A percentile compares a stretch with the other conserved stretches of the same genome.
These are phyloP conservation scores for Pythium phragmitis DNA, from an alignment of 352 stramenopile genomes.

Conservation along the genomic window DNA sequence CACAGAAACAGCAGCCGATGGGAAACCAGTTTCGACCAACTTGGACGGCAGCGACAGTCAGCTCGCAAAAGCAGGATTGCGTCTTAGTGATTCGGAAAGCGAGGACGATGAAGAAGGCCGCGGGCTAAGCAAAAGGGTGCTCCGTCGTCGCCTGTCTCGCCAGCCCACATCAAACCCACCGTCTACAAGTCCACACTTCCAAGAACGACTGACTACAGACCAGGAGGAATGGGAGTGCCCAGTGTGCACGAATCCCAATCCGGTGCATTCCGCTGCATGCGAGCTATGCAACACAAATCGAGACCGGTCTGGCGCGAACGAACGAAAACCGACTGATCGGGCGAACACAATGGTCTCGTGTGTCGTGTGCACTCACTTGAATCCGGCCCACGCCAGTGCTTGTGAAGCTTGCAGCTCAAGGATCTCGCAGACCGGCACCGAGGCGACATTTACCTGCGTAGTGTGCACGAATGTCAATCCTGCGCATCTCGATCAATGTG, in stretches of 20 bases:
- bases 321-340: not conserved
- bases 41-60: constrained; percentile 16
- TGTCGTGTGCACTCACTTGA: constrained; percentile 12
- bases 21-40: not conserved
- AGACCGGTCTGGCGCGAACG: not conserved
- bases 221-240: constrained; percentile 32
- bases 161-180: not conserved
- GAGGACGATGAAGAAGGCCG: constrained; percentile 21
- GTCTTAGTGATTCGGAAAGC: constrained; percentile 51
- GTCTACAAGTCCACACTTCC: not conserved
- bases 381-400: not conserved
- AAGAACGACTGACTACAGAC: not conserved
- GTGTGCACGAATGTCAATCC: constrained; percentile 22
- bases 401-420: constrained; percentile 7
- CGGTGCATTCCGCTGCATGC: not conserved
- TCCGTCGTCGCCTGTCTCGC: constrained; percentile 1
- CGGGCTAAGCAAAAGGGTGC: not conserved
- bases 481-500: constrained; percentile 13
- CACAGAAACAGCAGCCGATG: constrained; percentile 18
- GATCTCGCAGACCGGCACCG: not conserved
- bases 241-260: constrained; percentile 20
- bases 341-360: not conserved
- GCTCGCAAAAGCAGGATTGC: constrained; percentile 44
- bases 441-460: constrained; percentile 10
- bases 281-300: constrained; percentile 17